Evolutionary conservation across 305 asterid genomes (phyloP).

Genomic region (Rubia tinctorum): DNA sequence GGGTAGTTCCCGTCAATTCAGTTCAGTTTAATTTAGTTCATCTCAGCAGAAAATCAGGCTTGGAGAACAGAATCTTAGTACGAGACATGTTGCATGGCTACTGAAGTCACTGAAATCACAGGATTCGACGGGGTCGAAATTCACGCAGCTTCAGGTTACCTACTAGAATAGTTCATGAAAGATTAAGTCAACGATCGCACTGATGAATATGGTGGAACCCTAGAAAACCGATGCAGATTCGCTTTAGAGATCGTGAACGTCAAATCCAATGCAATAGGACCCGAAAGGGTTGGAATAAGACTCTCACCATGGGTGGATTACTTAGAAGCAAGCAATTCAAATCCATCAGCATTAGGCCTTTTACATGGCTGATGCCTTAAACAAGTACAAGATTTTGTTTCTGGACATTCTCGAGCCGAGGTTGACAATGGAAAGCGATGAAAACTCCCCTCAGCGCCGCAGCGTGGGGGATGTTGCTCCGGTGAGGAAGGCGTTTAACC

Average conservation of each 20-base stretch:
- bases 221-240: slow-evolving; percentile 29
- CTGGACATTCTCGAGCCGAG: slow-evolving; percentile 16
- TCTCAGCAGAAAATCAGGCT: too few species aligned
- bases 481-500: slow-evolving; percentile 22
- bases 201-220: slow-evolving; percentile 27
- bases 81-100: too few species aligned
- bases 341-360: slow-evolving; percentile 53
- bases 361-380: slow-evolving; percentile 39
- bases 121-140: slow-evolving; percentile 40
- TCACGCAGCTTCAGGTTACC: slow-evolving; percentile 31
- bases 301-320: slow-evolving; percentile 50
- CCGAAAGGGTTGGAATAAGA: slow-evolving; percentile 48
- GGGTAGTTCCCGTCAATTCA: slow-evolving; percentile 2
- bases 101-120: background rate
- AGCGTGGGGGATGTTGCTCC: slow-evolving; percentile 12
- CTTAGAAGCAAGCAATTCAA: slow-evolving; percentile 37
- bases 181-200: slow-evolving; percentile 30
- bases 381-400: slow-evolving; percentile 21
- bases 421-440: background rate
- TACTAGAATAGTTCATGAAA: slow-evolving; percentile 16
- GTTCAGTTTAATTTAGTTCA: too few species aligned
- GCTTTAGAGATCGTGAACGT: slow-evolving; percentile 28
- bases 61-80: background rate
- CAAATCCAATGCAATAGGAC: slow-evolving; percentile 21
- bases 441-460: background rate